Conservation (phyloP, 345 rosid genomes). For the Crucihimalaya himalaica region DNA sequence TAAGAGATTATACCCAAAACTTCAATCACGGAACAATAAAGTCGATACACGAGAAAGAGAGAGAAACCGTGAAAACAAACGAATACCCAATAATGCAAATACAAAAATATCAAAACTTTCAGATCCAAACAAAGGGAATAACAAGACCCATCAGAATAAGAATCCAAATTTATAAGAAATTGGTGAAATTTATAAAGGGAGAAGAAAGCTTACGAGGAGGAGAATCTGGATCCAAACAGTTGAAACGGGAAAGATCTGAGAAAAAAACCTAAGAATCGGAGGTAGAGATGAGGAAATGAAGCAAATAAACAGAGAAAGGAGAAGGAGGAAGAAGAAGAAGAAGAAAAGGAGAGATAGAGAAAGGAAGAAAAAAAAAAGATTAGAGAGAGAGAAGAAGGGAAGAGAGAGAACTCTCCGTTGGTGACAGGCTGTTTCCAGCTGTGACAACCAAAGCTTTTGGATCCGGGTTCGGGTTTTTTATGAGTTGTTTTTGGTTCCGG, state of each 20-base stretch:
- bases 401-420: slow-evolving; percentile 63
- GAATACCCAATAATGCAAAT: slow-evolving; percentile 1
- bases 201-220: slow-evolving; percentile 57
- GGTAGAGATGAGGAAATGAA: slow-evolving; percentile 22
- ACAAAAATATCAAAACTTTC: background rate
- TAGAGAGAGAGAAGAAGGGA: slow-evolving; percentile 3
- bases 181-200: slow-evolving; percentile 4
- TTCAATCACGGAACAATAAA: slow-evolving; percentile 3
- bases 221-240: slow-evolving; percentile 56
- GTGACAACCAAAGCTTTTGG: slow-evolving; percentile 58
- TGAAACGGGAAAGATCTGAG: slow-evolving; percentile 35
- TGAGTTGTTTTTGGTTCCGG: slow-evolving; percentile 39
- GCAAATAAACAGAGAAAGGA: slow-evolving; percentile 23
- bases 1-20: background rate
- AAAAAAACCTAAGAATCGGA: slow-evolving; percentile 51
- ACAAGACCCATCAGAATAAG: background rate
- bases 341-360: slow-evolving; percentile 21
- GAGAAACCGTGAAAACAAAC: background rate
- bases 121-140: slow-evolving; percentile 27
- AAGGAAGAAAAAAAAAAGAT: background rate
- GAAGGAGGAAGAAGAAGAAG: slow-evolving; percentile 33
- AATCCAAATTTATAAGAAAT: background rate
- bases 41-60: too few relatives aligned
- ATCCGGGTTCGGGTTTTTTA: slow-evolving; percentile 17
- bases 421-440: slow-evolving; percentile 99